phyloP scores from a whole-genome alignment of 2,329 filamentous ascomycete genomes.

The Cordyceps cicadae region DNA sequence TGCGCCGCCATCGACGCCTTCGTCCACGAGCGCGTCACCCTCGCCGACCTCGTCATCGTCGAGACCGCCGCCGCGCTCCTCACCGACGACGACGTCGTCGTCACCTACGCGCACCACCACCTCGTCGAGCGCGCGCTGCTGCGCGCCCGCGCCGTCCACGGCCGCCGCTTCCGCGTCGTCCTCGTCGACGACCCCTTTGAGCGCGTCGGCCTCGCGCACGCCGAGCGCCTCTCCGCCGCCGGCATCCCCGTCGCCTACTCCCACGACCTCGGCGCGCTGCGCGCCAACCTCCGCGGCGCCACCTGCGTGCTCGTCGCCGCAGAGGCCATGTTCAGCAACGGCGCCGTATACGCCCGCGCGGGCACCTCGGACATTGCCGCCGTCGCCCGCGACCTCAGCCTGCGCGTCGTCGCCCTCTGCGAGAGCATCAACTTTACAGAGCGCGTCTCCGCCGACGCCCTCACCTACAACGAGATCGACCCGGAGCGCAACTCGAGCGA shows the following conservation, averaged over 20 bases:
- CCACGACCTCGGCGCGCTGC: slow-evolving; percentile 65
- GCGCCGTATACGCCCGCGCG: slow-evolving; percentile 76
- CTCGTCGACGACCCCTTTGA: slow-evolving; percentile 66
- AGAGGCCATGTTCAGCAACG: slow-evolving; percentile 93
- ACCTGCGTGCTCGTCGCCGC: slow-evolving; percentile 81
- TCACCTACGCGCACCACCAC: slow-evolving; percentile 80
- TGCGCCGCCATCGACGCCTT: slow-evolving; percentile 79
- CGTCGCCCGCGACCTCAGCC: slow-evolving; percentile 64
- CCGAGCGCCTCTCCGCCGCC: slow-evolving; percentile 56
- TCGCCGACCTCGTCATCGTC: slow-evolving; percentile 80
- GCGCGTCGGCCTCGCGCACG: slow-evolving; percentile 48
- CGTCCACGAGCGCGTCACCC: slow-evolving; percentile 80
- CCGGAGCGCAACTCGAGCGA: slow-evolving; percentile 55
- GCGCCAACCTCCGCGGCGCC: slow-evolving; percentile 57
- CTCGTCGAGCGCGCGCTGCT: slow-evolving; percentile 79
- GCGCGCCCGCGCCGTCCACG: slow-evolving; percentile 53
- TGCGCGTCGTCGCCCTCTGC: slow-evolving; percentile 81
- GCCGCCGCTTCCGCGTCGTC: slow-evolving; percentile 73
- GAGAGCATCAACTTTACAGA: slow-evolving; percentile 88
- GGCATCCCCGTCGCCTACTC: slow-evolving; percentile 76
- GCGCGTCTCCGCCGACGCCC: slow-evolving; percentile 83
- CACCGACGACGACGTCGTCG: slow-evolving; percentile 67
- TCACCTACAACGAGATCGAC: slow-evolving; percentile 89
- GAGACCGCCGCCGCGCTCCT: slow-evolving; percentile 69
- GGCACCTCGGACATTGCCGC: slow-evolving; percentile 84